Evolutionary conservation across 208 protist genomes (phyloP).

Genomic region (Trypanosoma vivax): DNA sequence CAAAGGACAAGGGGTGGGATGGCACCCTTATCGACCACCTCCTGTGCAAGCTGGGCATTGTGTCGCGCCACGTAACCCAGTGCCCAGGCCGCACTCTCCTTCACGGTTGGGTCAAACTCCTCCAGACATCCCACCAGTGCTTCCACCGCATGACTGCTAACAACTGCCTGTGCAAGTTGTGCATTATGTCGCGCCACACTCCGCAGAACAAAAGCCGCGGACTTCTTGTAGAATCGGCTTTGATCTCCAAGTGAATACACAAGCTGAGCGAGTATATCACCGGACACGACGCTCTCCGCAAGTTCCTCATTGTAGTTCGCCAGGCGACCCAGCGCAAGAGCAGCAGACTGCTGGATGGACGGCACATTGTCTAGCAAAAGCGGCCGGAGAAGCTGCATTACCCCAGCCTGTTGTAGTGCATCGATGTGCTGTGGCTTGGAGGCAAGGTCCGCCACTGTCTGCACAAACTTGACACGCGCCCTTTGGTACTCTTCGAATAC

Average conservation of each 20-base stretch:
- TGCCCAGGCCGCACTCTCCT: slow-evolving; percentile 97
- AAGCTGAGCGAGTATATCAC: slow-evolving; percentile 96
- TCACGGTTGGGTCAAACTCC: slow-evolving; percentile 97
- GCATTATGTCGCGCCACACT: slow-evolving; percentile 96
- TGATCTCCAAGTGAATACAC: slow-evolving; percentile 96
- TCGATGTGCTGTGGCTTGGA: slow-evolving; percentile 96
- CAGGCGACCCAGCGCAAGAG: slow-evolving; percentile 96
- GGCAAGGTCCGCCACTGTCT: slow-evolving; percentile 93
- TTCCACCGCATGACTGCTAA: slow-evolving; percentile 95
- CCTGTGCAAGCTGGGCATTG: slow-evolving; percentile 88
- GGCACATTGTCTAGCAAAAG: slow-evolving; percentile 96
- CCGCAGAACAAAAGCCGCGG: slow-evolving; percentile 95
- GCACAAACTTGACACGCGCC: slow-evolving; percentile 94
- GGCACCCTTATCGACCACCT: slow-evolving; percentile 95
- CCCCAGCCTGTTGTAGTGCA: slow-evolving; percentile 92
- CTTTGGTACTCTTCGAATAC: slow-evolving; percentile 97
- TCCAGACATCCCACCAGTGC: slow-evolving; percentile 95
- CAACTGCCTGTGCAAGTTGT: slow-evolving; percentile 95
- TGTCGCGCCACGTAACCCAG: slow-evolving; percentile 97
- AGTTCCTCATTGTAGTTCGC: slow-evolving; percentile 97
- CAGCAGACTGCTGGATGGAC: slow-evolving; percentile 97
- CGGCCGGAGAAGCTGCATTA: slow-evolving; percentile 96
- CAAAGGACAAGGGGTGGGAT: slow-evolving; percentile 95
- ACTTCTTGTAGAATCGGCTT: slow-evolving; percentile 98
- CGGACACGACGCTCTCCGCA: slow-evolving; percentile 95